phyloP scores from a whole-genome alignment of 2,329 filamentous ascomycete species.

The Amesomyces nigricolor region DNA sequence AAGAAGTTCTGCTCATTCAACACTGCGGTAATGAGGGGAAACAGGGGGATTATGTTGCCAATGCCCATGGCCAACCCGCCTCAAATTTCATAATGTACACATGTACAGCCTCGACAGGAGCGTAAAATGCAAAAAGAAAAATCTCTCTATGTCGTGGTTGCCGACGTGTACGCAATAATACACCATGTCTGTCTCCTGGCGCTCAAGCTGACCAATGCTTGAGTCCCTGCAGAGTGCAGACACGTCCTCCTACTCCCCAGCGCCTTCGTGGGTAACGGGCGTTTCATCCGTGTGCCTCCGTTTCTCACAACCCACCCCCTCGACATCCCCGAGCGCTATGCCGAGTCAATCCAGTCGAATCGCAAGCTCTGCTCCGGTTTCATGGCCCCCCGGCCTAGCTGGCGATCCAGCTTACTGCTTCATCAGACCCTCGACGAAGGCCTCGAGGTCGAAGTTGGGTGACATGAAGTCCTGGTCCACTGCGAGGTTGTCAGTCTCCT shows the following conservation, averaged over 20 bases:
- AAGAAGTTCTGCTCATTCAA: no score
- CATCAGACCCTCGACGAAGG: constrained; percentile 62
- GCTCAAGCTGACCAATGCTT: background rate
- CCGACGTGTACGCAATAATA: constrained; percentile 33
- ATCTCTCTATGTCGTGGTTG: constrained; percentile 41
- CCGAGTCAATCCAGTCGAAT: background rate
- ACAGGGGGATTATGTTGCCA: background rate
- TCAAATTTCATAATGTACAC: constrained; percentile 52
- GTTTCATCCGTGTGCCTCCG: background rate
- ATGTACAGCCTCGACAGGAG: constrained; percentile 44
- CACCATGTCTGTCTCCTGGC: constrained; percentile 27
- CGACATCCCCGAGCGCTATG: background rate
- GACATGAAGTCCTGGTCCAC: constrained; percentile 60
- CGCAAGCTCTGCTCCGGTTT: background rate
- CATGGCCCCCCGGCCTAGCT: background rate
- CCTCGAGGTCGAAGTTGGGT: constrained; percentile 91
- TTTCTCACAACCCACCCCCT: background rate
- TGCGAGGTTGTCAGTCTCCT: constrained; percentile 15
- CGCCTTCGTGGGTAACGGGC: background rate
- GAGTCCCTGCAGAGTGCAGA: constrained; percentile 12
- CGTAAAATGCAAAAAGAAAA: constrained; percentile 35
- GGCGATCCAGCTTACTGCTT: constrained; percentile 9
- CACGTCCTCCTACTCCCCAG: background rate
- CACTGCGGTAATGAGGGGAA: background rate
- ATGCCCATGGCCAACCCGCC: constrained; percentile 4